Percentiles rank a stretch among this genome's conserved stretches.
Evolutionary conservation across 1,284 basidiomycete genomes (phyloP).

Genomic region (Papiliotrema flavescens): DNA sequence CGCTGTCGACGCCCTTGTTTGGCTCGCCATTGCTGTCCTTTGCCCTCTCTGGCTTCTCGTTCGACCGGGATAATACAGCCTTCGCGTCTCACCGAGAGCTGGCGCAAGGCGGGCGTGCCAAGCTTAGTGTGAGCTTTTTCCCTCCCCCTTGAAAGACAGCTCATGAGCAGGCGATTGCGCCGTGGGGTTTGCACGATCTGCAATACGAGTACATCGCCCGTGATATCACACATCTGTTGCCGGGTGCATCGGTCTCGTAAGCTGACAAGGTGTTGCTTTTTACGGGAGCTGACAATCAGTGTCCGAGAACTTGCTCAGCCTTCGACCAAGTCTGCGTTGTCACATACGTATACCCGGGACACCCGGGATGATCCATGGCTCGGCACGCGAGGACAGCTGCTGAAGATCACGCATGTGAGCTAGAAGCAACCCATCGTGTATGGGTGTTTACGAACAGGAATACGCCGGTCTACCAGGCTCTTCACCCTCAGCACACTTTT

Average conservation of each 20-base stretch:
- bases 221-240: slow-evolving; percentile 65
- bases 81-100: slow-evolving; percentile 51
- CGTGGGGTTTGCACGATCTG: slow-evolving; percentile 66
- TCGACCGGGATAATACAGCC: slow-evolving; percentile 52
- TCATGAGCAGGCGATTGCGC: slow-evolving; percentile 37
- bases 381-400: slow-evolving; percentile 62
- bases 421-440: not conserved
- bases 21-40: slow-evolving; percentile 45
- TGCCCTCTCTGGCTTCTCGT: slow-evolving; percentile 44
- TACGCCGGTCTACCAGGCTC: slow-evolving; percentile 71
- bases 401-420: slow-evolving; percentile 58
- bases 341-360: slow-evolving; percentile 73
- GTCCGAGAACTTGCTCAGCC: slow-evolving; percentile 77
- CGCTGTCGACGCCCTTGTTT: slow-evolving; percentile 43
- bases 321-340: slow-evolving; percentile 76
- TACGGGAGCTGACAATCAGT: slow-evolving; percentile 49
- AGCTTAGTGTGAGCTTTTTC: slow-evolving; percentile 37
- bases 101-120: slow-evolving; percentile 46
- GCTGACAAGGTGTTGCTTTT: slow-evolving; percentile 15
- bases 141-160: not conserved
- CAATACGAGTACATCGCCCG: slow-evolving; percentile 76
- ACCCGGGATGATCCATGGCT: slow-evolving; percentile 70
- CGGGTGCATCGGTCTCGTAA: slow-evolving; percentile 75
- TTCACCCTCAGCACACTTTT: slow-evolving; percentile 59
- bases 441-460: slow-evolving; percentile 51